A percentile compares a stretch with the other conserved stretches of the same genome.
phyloP scores from a whole-genome alignment of 2,329 filamentous ascomycete species.

The Neofusicoccum laricinum region DNA sequence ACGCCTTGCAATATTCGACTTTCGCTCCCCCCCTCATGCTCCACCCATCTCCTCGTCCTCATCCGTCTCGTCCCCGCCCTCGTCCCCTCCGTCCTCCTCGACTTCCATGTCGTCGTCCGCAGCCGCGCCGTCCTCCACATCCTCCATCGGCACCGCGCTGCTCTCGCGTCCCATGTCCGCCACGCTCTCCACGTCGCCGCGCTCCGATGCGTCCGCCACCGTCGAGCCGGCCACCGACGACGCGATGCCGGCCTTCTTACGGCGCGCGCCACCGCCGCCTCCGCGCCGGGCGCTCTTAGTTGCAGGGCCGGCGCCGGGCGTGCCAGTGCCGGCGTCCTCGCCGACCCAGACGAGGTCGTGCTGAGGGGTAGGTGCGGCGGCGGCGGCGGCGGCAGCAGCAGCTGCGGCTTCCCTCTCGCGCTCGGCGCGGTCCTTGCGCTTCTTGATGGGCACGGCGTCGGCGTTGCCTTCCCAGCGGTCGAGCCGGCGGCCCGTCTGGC shows the following conservation, averaged over 20 bases:
- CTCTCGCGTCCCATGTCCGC: conserved; percentile 1
- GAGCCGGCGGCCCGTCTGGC: conserved; percentile 63
- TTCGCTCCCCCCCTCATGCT: not conserved
- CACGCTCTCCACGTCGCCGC: conserved; percentile 3
- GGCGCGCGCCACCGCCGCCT: not conserved
- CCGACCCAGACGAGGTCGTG: conserved; percentile 16
- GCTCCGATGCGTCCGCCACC: not conserved
- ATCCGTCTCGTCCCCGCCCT: conserved; percentile 28
- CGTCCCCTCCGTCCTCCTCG: conserved; percentile 26
- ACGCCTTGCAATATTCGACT: too few relatives aligned
- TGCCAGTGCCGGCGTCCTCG: conserved; percentile 4
- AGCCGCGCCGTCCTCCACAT: not conserved
- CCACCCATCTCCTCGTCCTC: conserved; percentile 26
- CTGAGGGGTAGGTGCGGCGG: not conserved
- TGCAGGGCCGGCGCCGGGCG: not conserved
- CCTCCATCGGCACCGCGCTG: conserved; percentile 10
- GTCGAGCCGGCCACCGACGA: not conserved
- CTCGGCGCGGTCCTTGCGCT: conserved; percentile 4
- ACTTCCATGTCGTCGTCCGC: conserved; percentile 26
- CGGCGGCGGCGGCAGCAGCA: not conserved
- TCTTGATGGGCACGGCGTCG: conserved; percentile 9
- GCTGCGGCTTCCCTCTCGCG: conserved; percentile 13
- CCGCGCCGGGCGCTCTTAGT: not conserved
- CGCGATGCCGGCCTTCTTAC: not conserved
- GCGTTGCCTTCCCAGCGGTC: conserved; percentile 59